Evolutionary conservation across 148 eudicot genomes (phyloP).

Genomic region (Tetragonia tetragonoides): DNA sequence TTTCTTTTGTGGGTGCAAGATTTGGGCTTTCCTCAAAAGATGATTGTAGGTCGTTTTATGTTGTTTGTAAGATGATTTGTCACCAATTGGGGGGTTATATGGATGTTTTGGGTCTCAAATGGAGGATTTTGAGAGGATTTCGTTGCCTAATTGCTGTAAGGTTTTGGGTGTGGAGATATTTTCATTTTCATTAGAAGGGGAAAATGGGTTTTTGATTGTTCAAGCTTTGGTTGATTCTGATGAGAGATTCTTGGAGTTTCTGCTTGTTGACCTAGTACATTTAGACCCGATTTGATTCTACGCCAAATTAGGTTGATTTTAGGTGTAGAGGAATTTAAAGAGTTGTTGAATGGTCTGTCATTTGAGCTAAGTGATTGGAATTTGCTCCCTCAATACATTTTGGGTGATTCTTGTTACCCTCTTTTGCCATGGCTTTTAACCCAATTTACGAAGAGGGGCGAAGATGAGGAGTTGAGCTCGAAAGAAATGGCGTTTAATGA

Average conservation of each 20-base stretch:
- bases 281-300: conserved; percentile 46
- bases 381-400: conserved; percentile 63
- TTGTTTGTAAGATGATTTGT: conserved; percentile 61
- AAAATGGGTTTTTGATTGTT: conserved; percentile 63
- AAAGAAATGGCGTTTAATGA: conserved; percentile 55
- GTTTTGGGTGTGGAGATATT: conserved; percentile 64
- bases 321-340: conserved; percentile 53
- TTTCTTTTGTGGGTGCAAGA: conserved; percentile 42
- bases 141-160: conserved; percentile 75
- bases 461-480: conserved; percentile 25
- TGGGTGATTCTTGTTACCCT: conserved; percentile 79
- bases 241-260: conserved; percentile 88
- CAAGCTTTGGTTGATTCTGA: conserved; percentile 88
- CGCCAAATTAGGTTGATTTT: conserved; percentile 49
- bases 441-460: conserved; percentile 39
- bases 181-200: conserved; percentile 44
- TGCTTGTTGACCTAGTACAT: conserved; percentile 83
- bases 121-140: conserved; percentile 70
- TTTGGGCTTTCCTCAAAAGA: conserved; percentile 44
- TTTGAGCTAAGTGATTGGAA: conserved; percentile 51
- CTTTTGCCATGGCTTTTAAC: conserved; percentile 82
- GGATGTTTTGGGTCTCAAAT: conserved; percentile 48
- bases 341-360: conserved; percentile 55
- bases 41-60: conserved; percentile 59
- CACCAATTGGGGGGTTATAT: conserved; percentile 49